Percentiles rank a stretch among this genome's conserved stretches.
phyloP scores from a whole-genome alignment of 2,329 filamentous ascomycete species.

The Cladosporium velox region DNA sequence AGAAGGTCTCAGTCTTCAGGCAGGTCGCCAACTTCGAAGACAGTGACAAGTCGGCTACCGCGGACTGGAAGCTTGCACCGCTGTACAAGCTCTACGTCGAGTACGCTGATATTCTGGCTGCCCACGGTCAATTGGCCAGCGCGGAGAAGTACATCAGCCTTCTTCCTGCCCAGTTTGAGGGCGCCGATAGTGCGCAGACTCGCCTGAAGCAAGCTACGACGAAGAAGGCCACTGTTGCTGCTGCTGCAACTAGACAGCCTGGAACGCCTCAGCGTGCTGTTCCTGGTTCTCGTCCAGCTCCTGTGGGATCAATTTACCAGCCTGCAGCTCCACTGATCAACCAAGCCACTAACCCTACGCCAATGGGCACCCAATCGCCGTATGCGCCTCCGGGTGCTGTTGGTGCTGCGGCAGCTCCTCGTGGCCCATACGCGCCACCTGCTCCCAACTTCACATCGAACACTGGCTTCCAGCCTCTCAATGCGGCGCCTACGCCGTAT shows the following conservation, averaged over 20 bases:
- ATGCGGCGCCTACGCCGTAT: conserved; percentile 38
- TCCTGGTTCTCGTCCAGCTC: conserved; percentile 10
- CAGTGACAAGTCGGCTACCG: conserved; percentile 66
- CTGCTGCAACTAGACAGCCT: conserved; percentile 43
- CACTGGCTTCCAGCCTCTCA: conserved; percentile 47
- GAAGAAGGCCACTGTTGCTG: conserved; percentile 48
- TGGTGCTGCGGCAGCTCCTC: conserved; percentile 36
- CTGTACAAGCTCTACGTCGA: conserved; percentile 96
- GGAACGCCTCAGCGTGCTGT: conserved; percentile 32
- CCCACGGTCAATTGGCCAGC: conserved; percentile 80
- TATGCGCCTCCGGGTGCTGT: conserved; percentile 37
- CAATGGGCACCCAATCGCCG: conserved; percentile 20
- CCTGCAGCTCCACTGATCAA: conserved; percentile 45
- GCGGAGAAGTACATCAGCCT: conserved; percentile 92
- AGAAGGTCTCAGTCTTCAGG: conserved; percentile 97
- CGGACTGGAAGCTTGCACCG: conserved; percentile 83
- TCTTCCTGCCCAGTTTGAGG: conserved; percentile 78
- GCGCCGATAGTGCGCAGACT: conserved; percentile 82
- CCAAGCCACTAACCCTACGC: conserved; percentile 34
- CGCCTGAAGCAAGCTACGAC: conserved; percentile 84
- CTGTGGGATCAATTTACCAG: conserved; percentile 27
- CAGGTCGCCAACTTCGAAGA: conserved; percentile 91
- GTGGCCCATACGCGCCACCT: conserved; percentile 55
- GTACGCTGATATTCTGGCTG: conserved; percentile 91
- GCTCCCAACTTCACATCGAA: conserved; percentile 36